Conservation (phyloP, 78 protist species). For the Dictyostelium firmibasis region DNA sequence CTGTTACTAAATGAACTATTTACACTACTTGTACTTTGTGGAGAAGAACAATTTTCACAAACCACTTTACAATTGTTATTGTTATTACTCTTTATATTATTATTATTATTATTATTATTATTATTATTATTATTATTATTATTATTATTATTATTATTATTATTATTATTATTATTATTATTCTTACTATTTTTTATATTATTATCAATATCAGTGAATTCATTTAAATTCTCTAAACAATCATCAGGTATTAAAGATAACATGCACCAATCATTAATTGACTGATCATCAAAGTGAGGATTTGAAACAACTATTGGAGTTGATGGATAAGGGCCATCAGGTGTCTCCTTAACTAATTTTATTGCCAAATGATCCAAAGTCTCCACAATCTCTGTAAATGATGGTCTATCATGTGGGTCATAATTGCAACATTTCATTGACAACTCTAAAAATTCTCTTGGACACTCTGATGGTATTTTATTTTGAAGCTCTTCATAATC, state of each 20-base stretch:
- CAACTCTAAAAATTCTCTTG: slow-evolving; percentile 47
- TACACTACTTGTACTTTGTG: not conserved
- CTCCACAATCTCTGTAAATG: slow-evolving; percentile 15
- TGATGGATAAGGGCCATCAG: not conserved
- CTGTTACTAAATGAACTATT: slow-evolving; percentile 5
- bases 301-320: not conserved
- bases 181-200: not conserved
- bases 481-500: slow-evolving; percentile 22
- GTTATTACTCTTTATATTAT: not conserved
- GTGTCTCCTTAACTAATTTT: not conserved
- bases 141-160: not conserved
- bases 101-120: not conserved
- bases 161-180: not conserved
- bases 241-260: slow-evolving; percentile 50
- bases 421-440: slow-evolving; percentile 47
- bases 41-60: not conserved
- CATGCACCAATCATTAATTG: slow-evolving; percentile 57
- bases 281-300: slow-evolving; percentile 54
- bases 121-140: not conserved
- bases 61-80: not conserved
- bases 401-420: slow-evolving; percentile 49
- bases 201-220: not conserved
- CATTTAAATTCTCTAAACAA: slow-evolving; percentile 37
- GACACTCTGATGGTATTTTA: slow-evolving; percentile 36
- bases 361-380: not conserved